Evolutionary conservation across 202 grass and related monocot genomes (phyloP), one percentile per base, ranked within the genome.

Genomic region (Panicum hallii): DNA sequence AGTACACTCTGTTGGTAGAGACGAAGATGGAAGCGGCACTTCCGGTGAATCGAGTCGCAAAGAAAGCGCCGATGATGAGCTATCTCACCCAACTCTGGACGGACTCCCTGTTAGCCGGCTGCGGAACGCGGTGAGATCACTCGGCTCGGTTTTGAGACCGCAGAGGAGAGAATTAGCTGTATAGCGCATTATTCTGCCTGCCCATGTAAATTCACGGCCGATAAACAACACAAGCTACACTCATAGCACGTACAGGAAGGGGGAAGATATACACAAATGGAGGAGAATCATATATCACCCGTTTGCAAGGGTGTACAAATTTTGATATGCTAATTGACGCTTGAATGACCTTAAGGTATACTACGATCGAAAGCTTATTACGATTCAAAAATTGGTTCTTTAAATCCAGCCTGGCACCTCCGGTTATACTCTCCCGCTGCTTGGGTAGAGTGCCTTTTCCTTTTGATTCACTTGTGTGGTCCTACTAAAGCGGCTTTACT

Each of bases 51-150:
- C 74, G 28, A 78, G 66, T 15, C 44, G 22, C 67, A 88, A 65
- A 69, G 80, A 79, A 52, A 48, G 34, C 30, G 34, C 47, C 11
- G 1, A 34, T 28, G 84, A 46, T 26, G 82, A 83, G 11, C 66
- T 87, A 3, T 80, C 84, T 70, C 90, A 95, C 78, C 90, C 92
- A 9, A 90, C 90, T n/a, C 67, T 97, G 63, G 53, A 68, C 41
- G 77, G 87, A 5, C 87, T 91, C 79, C 83, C 92, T 20, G 56
- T 84, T n/a, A 84, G 69, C 41, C 86, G 49, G 87, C 74, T 97
- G 56, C 56, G 72, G 26, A 86, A 73, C 22, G 85, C 41, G 3
- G 72, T 85, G 71, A 84, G 70, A 65, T 89, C 85, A 1, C 72
- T 95, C 1, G 66, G 64, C 68, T 82, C 88, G 55, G 57, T 92